Percentiles rank a stretch among this genome's conserved stretches.
phyloP scores from a whole-genome alignment of 208 protist genomes.

The Wallacemonas sp. region DNA sequence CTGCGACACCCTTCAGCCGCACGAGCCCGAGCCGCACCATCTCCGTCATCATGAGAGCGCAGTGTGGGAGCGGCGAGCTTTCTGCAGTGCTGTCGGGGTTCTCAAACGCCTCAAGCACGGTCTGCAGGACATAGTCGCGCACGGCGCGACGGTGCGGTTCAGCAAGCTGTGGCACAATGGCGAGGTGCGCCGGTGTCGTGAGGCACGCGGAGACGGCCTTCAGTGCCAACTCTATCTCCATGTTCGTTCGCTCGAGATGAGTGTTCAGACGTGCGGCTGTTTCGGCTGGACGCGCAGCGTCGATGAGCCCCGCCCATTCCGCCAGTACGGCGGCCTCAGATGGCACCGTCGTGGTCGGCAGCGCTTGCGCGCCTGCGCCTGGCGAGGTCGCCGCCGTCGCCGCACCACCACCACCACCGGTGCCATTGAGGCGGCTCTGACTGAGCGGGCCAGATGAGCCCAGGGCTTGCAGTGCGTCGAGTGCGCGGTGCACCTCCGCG shows the following conservation, averaged over 20 bases:
- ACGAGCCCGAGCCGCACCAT: constrained; percentile 60
- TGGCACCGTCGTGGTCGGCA: no score
- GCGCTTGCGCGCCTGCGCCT: no score
- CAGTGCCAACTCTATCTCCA: constrained; percentile 1
- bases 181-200: constrained; percentile 46
- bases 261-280: constrained; percentile 13
- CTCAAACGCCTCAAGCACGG: constrained; percentile 43
- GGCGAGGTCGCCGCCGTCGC: no score
- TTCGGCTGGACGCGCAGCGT: background rate
- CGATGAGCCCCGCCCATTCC: background rate
- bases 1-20: constrained; percentile 41
- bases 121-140: constrained; percentile 59
- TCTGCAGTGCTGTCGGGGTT: background rate
- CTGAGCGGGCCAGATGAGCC: no score
- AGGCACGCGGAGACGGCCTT: constrained; percentile 37
- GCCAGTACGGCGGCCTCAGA: background rate
- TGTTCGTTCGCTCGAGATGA: background rate
- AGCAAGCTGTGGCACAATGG: constrained; percentile 41
- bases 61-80: constrained; percentile 21
- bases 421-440: no score
- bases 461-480: background rate
- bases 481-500: background rate
- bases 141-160: constrained; percentile 34
- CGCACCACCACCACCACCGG: no score
- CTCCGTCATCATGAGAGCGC: constrained; percentile 49